phyloP scores from a whole-genome alignment of 805 yeast genomes.

The Ogataea corticis region DNA sequence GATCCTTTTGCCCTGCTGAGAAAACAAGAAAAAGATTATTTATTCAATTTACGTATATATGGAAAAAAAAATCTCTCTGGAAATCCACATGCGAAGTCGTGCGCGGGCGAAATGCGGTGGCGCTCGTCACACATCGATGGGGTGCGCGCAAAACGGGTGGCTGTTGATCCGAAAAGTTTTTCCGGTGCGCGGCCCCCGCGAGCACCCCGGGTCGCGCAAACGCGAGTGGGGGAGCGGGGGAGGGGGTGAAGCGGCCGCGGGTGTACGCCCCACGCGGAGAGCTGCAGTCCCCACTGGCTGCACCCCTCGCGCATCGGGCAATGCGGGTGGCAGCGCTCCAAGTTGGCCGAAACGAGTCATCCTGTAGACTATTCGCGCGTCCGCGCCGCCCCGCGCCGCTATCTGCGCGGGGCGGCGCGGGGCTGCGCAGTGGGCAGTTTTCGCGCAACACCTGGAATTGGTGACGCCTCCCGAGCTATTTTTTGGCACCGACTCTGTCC shows the following conservation, averaged over 20 bases:
- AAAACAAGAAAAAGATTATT: not conserved
- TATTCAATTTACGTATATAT: not conserved
- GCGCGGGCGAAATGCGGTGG: not conserved
- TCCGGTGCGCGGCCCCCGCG: conserved; percentile 10
- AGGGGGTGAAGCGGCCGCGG: no score
- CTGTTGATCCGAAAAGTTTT: conserved; percentile 14
- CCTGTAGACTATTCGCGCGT: not conserved
- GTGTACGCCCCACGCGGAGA: no score
- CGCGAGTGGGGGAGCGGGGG: not conserved
- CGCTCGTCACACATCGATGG: conserved; percentile 2
- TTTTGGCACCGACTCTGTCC: no score
- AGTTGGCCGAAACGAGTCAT: not conserved
- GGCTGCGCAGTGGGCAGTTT: not conserved
- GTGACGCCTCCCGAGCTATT: no score
- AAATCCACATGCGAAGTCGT: not conserved
- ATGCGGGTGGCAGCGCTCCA: not conserved
- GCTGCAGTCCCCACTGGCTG: no score
- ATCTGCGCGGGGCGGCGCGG: not conserved
- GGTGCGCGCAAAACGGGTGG: conserved; percentile 1
- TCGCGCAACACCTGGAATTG: no score
- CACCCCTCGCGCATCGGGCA: not conserved
- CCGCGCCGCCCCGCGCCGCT: not conserved
- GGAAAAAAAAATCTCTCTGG: not conserved
- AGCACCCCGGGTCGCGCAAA: not conserved
- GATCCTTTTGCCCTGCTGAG: not conserved